These are phyloP conservation scores for Colletotrichum tropicicola DNA, from an alignment of 2,329 filamentous ascomycete species.

Conservation along the genomic window DNA sequence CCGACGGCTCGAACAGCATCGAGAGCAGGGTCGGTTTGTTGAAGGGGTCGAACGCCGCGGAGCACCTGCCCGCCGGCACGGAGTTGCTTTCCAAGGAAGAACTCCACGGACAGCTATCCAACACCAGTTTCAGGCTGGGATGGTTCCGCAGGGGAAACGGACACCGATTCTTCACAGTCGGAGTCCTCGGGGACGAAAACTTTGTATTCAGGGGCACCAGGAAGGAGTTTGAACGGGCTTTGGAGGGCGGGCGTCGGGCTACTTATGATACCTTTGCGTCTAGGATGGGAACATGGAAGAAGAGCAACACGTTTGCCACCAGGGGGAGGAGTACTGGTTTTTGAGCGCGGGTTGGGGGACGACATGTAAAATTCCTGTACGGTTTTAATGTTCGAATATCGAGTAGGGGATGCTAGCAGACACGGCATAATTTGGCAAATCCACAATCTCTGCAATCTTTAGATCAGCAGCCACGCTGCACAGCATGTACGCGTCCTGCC, in stretches of 20 bases:
- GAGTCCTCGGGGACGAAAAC: background rate
- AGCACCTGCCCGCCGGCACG: background rate
- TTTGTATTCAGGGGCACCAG: background rate
- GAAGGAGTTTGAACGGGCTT: background rate
- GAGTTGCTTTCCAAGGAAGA: background rate
- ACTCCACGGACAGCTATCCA: background rate
- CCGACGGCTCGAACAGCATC: background rate
- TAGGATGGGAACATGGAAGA: background rate
- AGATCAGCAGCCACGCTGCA: slow-evolving; percentile 58
- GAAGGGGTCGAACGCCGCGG: background rate
- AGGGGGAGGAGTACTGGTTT: background rate
- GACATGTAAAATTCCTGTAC: background rate
- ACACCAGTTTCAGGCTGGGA: background rate
- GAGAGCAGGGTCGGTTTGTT: background rate
- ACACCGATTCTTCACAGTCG: background rate
- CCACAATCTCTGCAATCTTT: slow-evolving; percentile 61
- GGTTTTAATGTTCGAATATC: slow-evolving; percentile 46
- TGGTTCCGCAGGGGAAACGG: slow-evolving; percentile 10
- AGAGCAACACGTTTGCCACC: background rate
- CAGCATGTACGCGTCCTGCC: slow-evolving; percentile 61
- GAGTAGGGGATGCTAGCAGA: slow-evolving; percentile 58
- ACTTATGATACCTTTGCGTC: slow-evolving; percentile 3
- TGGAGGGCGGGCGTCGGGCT: slow-evolving; percentile 9
- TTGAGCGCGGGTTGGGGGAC: too few relatives aligned
- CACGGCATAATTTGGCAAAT: slow-evolving; percentile 62